A percentile compares a stretch with the other conserved stretches of the same genome.
phyloP scores from a whole-genome alignment of 352 stramenopile genomes.

The Halophytophthora polymorphica region DNA sequence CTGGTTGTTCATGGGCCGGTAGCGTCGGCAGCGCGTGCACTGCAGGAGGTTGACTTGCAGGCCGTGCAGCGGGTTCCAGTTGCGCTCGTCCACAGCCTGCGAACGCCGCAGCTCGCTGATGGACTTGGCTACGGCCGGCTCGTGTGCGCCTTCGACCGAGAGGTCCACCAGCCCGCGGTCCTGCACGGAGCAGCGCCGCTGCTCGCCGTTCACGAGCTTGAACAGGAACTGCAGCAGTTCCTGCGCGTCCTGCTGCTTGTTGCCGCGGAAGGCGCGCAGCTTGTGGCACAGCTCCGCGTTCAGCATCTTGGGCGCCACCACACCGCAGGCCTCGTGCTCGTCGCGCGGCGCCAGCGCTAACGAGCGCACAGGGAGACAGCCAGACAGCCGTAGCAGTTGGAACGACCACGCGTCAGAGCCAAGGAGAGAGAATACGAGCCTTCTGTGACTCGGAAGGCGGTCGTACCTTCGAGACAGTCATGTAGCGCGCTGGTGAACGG shows the following conservation, averaged over 20 bases:
- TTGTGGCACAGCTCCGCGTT: constrained; percentile 64
- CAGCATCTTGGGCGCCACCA: constrained; percentile 45
- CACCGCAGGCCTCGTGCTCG: constrained; percentile 25
- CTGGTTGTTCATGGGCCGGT: constrained; percentile 70
- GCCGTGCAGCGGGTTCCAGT: constrained; percentile 75
- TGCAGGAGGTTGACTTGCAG: constrained; percentile 81
- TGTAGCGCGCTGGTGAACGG: constrained; percentile 62
- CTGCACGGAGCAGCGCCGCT: constrained; percentile 43
- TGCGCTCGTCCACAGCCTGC: constrained; percentile 57
- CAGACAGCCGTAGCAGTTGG: not conserved
- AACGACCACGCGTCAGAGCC: too few species aligned
- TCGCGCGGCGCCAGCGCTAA: constrained; percentile 31
- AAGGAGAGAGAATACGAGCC: not conserved
- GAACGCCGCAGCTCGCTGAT: constrained; percentile 73
- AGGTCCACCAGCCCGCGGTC: constrained; percentile 60
- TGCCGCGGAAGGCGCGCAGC: constrained; percentile 56
- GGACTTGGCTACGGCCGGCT: constrained; percentile 19
- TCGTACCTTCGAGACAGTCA: constrained; percentile 65
- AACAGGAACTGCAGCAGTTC: constrained; percentile 86
- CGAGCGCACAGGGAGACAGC: not conserved
- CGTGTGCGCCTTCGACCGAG: constrained; percentile 13
- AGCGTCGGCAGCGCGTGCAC: constrained; percentile 59
- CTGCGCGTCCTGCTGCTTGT: constrained; percentile 86
- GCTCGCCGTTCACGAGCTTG: constrained; percentile 70
- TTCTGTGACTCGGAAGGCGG: not conserved